These are phyloP conservation scores for Coemansia sp. DNA, from an alignment of 192 early-diverging fungal species.

Conservation along the genomic window DNA sequence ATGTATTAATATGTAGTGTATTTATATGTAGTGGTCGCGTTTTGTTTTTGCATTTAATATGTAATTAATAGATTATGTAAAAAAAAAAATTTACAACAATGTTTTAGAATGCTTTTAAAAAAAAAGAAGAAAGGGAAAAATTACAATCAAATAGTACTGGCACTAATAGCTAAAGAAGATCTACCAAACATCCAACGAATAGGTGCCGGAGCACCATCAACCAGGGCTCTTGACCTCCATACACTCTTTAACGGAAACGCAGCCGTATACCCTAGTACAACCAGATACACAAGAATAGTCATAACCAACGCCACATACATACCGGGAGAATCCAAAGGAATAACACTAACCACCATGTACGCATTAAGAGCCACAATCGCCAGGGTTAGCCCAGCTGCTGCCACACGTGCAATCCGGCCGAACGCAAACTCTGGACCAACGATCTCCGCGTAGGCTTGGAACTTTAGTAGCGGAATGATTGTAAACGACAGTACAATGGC, in stretches of 20 bases:
- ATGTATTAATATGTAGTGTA: too few relatives aligned
- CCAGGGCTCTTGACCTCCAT: conserved; percentile 15
- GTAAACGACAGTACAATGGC: conserved; percentile 64
- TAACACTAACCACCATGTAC: conserved; percentile 46
- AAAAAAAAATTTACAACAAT: too few relatives aligned
- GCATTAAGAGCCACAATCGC: conserved; percentile 44
- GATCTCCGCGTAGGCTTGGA: conserved; percentile 53
- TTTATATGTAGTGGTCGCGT: too few relatives aligned
- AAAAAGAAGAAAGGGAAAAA: too few relatives aligned
- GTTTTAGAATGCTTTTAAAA: too few relatives aligned
- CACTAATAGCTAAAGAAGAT: neutral
- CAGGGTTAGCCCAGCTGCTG: conserved; percentile 16
- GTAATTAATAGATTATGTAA: too few relatives aligned
- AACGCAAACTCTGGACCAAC: conserved; percentile 53
- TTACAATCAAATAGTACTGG: conserved; percentile 2
- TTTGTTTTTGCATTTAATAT: too few relatives aligned
- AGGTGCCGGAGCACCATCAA: conserved; percentile 26
- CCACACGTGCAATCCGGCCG: conserved; percentile 13
- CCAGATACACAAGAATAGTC: conserved; percentile 19
- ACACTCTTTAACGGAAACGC: conserved; percentile 33
- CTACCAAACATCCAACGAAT: conserved; percentile 43
- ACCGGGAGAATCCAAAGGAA: conserved; percentile 31
- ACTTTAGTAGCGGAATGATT: conserved; percentile 63
- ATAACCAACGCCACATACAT: conserved; percentile 42
- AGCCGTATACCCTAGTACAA: conserved; percentile 24